Evolutionary conservation across 805 yeast genomes (phyloP).

Genomic region (Torulaspora maleeae): DNA sequence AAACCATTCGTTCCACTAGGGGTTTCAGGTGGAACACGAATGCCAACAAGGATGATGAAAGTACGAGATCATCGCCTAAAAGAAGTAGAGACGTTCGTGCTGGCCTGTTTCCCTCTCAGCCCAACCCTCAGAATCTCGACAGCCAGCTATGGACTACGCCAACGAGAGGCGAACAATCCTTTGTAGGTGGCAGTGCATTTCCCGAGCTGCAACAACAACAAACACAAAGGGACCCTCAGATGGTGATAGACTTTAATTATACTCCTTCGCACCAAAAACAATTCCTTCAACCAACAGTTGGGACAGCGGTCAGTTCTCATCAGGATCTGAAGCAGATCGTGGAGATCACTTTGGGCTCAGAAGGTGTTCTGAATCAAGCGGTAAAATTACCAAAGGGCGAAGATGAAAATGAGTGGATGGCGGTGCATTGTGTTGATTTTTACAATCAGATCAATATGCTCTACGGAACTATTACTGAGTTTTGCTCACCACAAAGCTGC

Average conservation of each 20-base stretch:
- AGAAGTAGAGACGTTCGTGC: slow-evolving; percentile 6
- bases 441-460: slow-evolving; percentile 95
- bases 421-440: slow-evolving; percentile 96
- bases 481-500: slow-evolving; percentile 91
- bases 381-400: slow-evolving; percentile 92
- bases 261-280: slow-evolving; percentile 38
- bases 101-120: slow-evolving; percentile 4
- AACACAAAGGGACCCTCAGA: slow-evolving; percentile 9
- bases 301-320: slow-evolving; percentile 49
- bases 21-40: slow-evolving; percentile 41
- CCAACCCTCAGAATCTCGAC: slow-evolving; percentile 8
- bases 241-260: slow-evolving; percentile 35
- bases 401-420: slow-evolving; percentile 89
- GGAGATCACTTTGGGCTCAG: slow-evolving; percentile 92
- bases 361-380: slow-evolving; percentile 84
- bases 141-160: slow-evolving; percentile 15
- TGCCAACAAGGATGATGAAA: slow-evolving; percentile 10
- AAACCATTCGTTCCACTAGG: slow-evolving; percentile 44
- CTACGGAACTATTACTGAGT: slow-evolving; percentile 91
- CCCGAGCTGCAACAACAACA: slow-evolving; percentile 12
- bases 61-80: slow-evolving; percentile 9
- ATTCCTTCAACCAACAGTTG: slow-evolving; percentile 27
- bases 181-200: slow-evolving; percentile 1
- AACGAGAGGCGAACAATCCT: slow-evolving; percentile 6
- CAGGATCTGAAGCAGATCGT: slow-evolving; percentile 82